These are phyloP conservation scores for Primulina tabacum DNA, from an alignment of 257 asterid genomes.

Conservation along the genomic window DNA sequence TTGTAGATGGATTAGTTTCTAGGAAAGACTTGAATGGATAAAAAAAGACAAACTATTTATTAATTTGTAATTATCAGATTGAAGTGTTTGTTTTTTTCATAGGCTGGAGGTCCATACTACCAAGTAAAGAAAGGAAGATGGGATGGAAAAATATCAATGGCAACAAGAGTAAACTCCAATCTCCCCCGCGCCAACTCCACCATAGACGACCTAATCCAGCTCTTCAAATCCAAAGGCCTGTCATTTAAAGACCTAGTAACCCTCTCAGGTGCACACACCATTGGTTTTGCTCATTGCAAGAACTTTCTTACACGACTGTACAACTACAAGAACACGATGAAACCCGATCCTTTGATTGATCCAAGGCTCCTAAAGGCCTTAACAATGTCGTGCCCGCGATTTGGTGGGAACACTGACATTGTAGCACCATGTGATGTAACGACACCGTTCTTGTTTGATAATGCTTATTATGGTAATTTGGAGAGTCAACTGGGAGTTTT, in stretches of 20 bases:
- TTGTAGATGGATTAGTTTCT: background rate
- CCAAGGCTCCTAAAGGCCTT: constrained; percentile 77
- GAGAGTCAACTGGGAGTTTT: constrained; percentile 74
- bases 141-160: constrained; percentile 83
- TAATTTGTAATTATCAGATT: background rate
- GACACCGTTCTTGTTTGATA: constrained; percentile 81
- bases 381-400: constrained; percentile 75
- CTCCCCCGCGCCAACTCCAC: constrained; percentile 77
- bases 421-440: constrained; percentile 93
- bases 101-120: constrained; percentile 91
- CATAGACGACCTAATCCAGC: constrained; percentile 47
- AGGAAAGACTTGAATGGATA: background rate
- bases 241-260: constrained; percentile 66
- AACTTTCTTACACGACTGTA: constrained; percentile 66
- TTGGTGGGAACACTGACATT: constrained; percentile 70
- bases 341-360: constrained; percentile 68
- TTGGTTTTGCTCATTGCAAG: constrained; percentile 88
- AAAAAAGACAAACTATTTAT: background rate
- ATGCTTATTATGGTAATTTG: constrained; percentile 83
- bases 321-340: constrained; percentile 54
- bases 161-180: constrained; percentile 60
- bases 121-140: constrained; percentile 94
- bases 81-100: background rate
- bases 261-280: constrained; percentile 92
- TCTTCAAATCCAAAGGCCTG: constrained; percentile 76